Evolutionary conservation across 139 green algal genomes (phyloP), one percentile per base, ranked within the genome.

Genomic region (Nannochloris sp.): DNA sequence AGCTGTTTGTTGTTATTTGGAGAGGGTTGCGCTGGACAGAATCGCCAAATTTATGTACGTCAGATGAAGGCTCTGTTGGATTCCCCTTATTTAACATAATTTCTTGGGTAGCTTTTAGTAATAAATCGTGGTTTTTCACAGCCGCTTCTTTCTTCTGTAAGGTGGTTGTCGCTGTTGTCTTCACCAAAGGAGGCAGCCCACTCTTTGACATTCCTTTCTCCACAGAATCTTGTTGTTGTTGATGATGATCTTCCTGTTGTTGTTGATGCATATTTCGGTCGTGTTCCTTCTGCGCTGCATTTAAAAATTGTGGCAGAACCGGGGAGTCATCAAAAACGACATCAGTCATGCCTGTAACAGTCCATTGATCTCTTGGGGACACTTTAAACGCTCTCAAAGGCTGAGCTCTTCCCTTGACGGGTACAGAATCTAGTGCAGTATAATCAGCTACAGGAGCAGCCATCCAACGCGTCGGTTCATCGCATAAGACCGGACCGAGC

Each of bases 401-500:
- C 10, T 6, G 34, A 33, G 14, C 54, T 8, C 24, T 14, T 23
- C 60, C 37, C 38, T 67, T 33, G 34, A 73, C 63, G 23, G 45
- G 38, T 3, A 77, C 35, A 1, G 56, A 65, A 27, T 61, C 24
- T 24, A 72, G 35, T 2, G 19, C 57, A 45, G 47, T 62, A 32
- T 12, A 51, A 19, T 51, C 15, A 15, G 68, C 61, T 7, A 56
- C 48, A 12, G 19, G 8, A 12, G 19, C 19, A 24, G 82, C 82
- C 54, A 77, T 51, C 13, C 68, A 47, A 62, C 81, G 65, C 9
- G 85, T 90, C 46, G 73, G 68, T 33, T 75, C 61, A 64, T 92
- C 84, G 69, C 83, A 92, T 48, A 91, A 78, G 19, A 92, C 76
- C n/a, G 75, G 27, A 15, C 35, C 37, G 19, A 54, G 29, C 48